Evolutionary conservation across 371 early-diverging fungal species (phyloP).

Genomic region (Lichtheimia corymbifera): DNA sequence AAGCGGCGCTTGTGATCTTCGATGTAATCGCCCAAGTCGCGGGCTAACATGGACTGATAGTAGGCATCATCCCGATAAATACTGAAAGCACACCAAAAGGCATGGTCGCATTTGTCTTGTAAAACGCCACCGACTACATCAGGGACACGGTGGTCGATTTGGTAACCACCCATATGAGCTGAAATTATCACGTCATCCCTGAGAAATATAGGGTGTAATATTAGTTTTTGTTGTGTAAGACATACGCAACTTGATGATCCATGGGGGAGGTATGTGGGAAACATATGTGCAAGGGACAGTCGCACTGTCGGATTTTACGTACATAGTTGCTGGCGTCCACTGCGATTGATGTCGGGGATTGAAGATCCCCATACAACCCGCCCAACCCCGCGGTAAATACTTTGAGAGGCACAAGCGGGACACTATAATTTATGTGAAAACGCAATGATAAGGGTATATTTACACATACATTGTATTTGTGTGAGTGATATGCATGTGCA

Average conservation of each 20-base stretch:
- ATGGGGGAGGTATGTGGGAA: background rate
- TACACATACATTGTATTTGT: background rate
- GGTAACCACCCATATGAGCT: conserved; percentile 29
- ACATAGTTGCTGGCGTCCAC: conserved; percentile 39
- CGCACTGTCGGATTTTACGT: conserved; percentile 3
- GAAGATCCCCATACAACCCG: conserved; percentile 44
- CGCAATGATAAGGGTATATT: background rate
- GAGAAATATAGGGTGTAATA: background rate
- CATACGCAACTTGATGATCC: too few species aligned
- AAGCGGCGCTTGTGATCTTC: conserved; percentile 15
- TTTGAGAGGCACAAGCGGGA: conserved; percentile 41
- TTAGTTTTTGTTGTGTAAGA: background rate
- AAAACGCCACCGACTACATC: conserved; percentile 28
- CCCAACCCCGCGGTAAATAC: conserved; percentile 35
- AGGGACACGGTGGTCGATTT: conserved; percentile 21
- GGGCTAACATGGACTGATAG: conserved; percentile 17
- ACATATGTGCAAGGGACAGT: background rate
- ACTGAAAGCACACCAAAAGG: conserved; percentile 36
- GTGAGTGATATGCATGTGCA: conserved; percentile 8
- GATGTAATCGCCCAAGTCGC: conserved; percentile 20
- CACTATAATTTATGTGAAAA: conserved; percentile 17
- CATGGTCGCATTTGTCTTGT: conserved; percentile 34
- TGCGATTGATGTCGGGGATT: conserved; percentile 35
- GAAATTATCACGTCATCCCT: conserved; percentile 35
- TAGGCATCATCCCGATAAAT: conserved; percentile 23